Percentiles rank a stretch among this genome's conserved stretches.
Evolutionary conservation across 768 basidiomycete genomes (phyloP).

Genomic region (Daedaleopsis nitida): DNA sequence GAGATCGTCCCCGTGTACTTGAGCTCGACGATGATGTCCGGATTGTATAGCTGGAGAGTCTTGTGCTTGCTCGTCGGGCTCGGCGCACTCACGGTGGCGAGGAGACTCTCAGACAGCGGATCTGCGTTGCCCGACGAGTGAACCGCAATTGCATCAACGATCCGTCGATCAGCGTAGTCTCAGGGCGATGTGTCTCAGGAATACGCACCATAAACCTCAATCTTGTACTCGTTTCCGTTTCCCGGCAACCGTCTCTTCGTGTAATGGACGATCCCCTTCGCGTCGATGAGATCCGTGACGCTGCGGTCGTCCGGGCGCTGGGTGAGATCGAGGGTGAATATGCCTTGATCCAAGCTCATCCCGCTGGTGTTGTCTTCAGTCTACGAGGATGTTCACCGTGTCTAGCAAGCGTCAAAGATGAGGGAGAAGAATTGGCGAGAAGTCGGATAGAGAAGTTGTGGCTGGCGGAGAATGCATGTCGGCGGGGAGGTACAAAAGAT

Average conservation of each 20-base stretch:
- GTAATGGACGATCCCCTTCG: constrained; percentile 65
- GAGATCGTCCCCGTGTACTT: constrained; percentile 72
- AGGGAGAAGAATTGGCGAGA: background rate
- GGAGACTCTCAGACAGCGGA: constrained; percentile 69
- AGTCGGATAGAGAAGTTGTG: background rate
- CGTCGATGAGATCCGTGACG: constrained; percentile 72
- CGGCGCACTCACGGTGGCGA: constrained; percentile 68
- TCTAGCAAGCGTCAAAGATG: background rate
- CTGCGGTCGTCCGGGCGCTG: constrained; percentile 59
- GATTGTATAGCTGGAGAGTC: constrained; percentile 75
- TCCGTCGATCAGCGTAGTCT: background rate
- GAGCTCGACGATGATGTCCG: constrained; percentile 66
- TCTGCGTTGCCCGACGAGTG: constrained; percentile 42
- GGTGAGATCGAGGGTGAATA: constrained; percentile 76
- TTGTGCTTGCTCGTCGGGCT: constrained; percentile 70
- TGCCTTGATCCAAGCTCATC: constrained; percentile 85
- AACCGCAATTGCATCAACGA: background rate
- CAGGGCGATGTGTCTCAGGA: too few relatives aligned
- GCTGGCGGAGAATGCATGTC: constrained; percentile 5
- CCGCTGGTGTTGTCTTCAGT: background rate
- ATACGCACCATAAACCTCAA: constrained; percentile 65
- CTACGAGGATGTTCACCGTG: background rate
- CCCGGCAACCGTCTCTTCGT: constrained; percentile 64
- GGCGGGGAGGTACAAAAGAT: constrained; percentile 8
- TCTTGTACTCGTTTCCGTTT: constrained; percentile 52